phyloP scores from a whole-genome alignment of 2,329 filamentous ascomycete genomes.

The Stagonosporopsis cucurbitacearum region DNA sequence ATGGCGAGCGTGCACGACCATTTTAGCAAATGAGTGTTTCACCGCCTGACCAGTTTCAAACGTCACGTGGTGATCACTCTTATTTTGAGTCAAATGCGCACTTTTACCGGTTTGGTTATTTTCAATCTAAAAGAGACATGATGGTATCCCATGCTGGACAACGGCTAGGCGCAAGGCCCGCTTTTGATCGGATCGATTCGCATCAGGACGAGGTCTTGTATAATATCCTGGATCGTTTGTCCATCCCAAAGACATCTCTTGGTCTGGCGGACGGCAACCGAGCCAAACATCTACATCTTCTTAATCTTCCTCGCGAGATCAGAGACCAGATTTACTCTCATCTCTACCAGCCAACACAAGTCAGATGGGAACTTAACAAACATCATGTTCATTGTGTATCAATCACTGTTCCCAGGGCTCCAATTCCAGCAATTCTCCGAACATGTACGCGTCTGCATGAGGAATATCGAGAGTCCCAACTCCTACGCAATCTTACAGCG shows the following conservation, averaged over 20 bases:
- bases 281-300: neutral
- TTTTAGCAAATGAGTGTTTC: slow-evolving; percentile 17
- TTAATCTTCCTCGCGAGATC: slow-evolving; percentile 16
- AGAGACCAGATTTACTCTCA: slow-evolving; percentile 18
- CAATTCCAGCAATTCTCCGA: slow-evolving; percentile 4
- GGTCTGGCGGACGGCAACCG: neutral
- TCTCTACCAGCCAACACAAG: slow-evolving; percentile 1
- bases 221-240: neutral
- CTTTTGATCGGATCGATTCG: slow-evolving; percentile 14
- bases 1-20: slow-evolving; percentile 18
- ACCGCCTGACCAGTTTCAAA: slow-evolving; percentile 7
- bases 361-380: slow-evolving; percentile 13
- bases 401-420: slow-evolving; percentile 6
- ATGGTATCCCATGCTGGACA: neutral
- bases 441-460: slow-evolving; percentile 14
- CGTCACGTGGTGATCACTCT: slow-evolving; percentile 8
- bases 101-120: neutral
- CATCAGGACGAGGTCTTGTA: slow-evolving; percentile 3
- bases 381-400: slow-evolving; percentile 10
- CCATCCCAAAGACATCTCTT: neutral
- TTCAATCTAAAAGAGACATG: neutral
- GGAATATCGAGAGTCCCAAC: slow-evolving; percentile 10
- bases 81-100: slow-evolving; percentile 14
- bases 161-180: neutral
- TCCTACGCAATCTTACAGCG: slow-evolving; percentile 1